Evolutionary conservation across 2,329 filamentous ascomycete genomes (phyloP).

Genomic region (Nannizzia gypsea): DNA sequence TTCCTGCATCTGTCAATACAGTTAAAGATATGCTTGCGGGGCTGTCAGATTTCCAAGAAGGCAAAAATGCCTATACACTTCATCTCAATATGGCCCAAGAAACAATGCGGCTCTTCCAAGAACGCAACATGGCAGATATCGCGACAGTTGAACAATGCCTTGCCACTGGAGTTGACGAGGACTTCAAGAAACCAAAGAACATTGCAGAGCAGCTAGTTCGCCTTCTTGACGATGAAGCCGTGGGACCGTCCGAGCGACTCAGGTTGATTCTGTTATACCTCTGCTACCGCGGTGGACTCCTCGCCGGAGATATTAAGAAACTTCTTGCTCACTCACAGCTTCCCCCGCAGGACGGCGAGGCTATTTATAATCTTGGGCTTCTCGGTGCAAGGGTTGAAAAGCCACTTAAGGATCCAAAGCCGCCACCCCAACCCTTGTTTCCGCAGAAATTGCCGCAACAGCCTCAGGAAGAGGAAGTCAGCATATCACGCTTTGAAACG

Average conservation of each 20-base stretch:
- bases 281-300: slow-evolving; percentile 73
- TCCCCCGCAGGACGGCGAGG: slow-evolving; percentile 58
- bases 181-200: slow-evolving; percentile 82
- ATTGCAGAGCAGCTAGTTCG: slow-evolving; percentile 73
- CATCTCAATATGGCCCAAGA: slow-evolving; percentile 96
- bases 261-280: slow-evolving; percentile 77
- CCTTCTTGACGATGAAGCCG: slow-evolving; percentile 72
- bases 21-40: slow-evolving; percentile 97
- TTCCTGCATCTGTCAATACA: slow-evolving; percentile 66
- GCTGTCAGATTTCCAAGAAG: slow-evolving; percentile 84
- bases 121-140: slow-evolving; percentile 72
- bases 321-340: slow-evolving; percentile 73
- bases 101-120: slow-evolving; percentile 87
- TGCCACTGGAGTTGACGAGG: slow-evolving; percentile 85
- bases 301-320: slow-evolving; percentile 71
- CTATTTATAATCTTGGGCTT: slow-evolving; percentile 63
- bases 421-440: slow-evolving; percentile 57
- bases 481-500: slow-evolving; percentile 77
- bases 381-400: slow-evolving; percentile 64
- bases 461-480: slow-evolving; percentile 53
- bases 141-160: slow-evolving; percentile 78
- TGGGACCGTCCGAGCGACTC: slow-evolving; percentile 61
- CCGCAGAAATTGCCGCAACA: slow-evolving; percentile 48
- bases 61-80: slow-evolving; percentile 88
- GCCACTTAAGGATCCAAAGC: slow-evolving; percentile 65